Percentiles rank a stretch among this genome's conserved stretches.
Evolutionary conservation across 345 rosid species (phyloP).

Genomic region (Acer saccharum): DNA sequence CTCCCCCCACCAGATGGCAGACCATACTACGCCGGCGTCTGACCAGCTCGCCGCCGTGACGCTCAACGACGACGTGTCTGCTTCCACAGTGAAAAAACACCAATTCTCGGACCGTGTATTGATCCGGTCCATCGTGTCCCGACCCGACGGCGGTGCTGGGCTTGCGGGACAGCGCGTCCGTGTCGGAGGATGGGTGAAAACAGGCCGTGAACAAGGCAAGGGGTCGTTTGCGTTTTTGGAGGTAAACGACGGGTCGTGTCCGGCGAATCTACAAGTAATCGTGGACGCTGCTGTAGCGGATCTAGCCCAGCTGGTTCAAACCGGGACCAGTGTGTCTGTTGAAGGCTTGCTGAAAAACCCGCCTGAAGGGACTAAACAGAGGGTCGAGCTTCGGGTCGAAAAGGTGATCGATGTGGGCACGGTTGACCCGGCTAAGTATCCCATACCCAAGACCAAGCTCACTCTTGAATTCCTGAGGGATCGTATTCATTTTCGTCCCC

Average conservation of each 20-base stretch:
- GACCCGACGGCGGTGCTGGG: slow-evolving; percentile 75
- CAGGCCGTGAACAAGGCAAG: slow-evolving; percentile 89
- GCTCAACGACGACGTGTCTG: slow-evolving; percentile 21
- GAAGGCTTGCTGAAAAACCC: slow-evolving; percentile 77
- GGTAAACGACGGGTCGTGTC: slow-evolving; percentile 87
- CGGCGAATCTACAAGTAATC: slow-evolving; percentile 86
- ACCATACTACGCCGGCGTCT: slow-evolving; percentile 31
- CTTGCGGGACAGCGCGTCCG: slow-evolving; percentile 71
- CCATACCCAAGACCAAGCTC: slow-evolving; percentile 81
- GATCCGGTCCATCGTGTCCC: slow-evolving; percentile 61
- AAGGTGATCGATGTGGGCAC: slow-evolving; percentile 58
- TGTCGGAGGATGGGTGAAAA: slow-evolving; percentile 89
- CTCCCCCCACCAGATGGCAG: slow-evolving; percentile 35
- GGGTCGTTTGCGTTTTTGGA: slow-evolving; percentile 86
- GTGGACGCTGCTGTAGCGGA: slow-evolving; percentile 63
- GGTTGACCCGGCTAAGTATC: slow-evolving; percentile 74
- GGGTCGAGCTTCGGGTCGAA: slow-evolving; percentile 82
- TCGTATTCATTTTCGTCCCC: slow-evolving; percentile 72
- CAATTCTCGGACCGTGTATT: slow-evolving; percentile 68
- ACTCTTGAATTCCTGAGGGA: slow-evolving; percentile 85
- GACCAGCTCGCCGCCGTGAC: slow-evolving; percentile 43
- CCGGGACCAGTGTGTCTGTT: slow-evolving; percentile 80
- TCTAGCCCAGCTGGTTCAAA: slow-evolving; percentile 57
- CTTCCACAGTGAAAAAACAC: slow-evolving; percentile 37
- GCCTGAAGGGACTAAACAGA: slow-evolving; percentile 79